Conservation (phyloP, 139 green algal species). For the Volvox africanus region DNA sequence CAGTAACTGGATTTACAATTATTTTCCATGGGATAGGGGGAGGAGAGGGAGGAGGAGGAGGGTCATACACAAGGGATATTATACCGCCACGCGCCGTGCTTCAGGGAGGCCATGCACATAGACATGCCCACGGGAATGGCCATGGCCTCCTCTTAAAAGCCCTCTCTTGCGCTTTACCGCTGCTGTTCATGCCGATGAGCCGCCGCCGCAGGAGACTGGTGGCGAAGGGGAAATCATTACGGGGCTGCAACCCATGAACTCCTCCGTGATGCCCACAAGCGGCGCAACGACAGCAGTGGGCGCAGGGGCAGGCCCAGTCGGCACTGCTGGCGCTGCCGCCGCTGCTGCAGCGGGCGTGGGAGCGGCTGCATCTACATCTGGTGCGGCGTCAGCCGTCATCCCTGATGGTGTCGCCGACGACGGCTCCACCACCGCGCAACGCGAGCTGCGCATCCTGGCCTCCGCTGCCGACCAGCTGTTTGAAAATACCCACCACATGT, state of each 20-base stretch:
- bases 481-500: conserved; percentile 72
- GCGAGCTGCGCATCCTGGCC: conserved; percentile 34
- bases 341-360: background rate
- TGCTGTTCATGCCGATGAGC: background rate
- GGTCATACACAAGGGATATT: too few species aligned
- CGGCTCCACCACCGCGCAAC: conserved; percentile 21
- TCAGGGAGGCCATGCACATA: too few species aligned
- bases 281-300: background rate
- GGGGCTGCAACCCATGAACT: conserved; percentile 9
- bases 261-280: background rate
- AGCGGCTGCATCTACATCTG: background rate
- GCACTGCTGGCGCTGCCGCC: background rate
- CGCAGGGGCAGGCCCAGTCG: background rate
- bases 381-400: background rate
- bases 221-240: background rate
- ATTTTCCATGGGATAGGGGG: too few species aligned
- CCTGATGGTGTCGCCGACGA: conserved; percentile 8
- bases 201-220: background rate
- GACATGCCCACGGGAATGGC: too few species aligned
- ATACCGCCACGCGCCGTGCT: too few species aligned
- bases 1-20: too few species aligned
- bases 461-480: conserved; percentile 79
- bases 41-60: too few species aligned
- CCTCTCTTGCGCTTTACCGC: too few species aligned
- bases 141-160: too few species aligned